Base-by-base conservation (phyloP, 2,329 filamentous ascomycete species). In the Colletotrichum viniferum region DNA sequence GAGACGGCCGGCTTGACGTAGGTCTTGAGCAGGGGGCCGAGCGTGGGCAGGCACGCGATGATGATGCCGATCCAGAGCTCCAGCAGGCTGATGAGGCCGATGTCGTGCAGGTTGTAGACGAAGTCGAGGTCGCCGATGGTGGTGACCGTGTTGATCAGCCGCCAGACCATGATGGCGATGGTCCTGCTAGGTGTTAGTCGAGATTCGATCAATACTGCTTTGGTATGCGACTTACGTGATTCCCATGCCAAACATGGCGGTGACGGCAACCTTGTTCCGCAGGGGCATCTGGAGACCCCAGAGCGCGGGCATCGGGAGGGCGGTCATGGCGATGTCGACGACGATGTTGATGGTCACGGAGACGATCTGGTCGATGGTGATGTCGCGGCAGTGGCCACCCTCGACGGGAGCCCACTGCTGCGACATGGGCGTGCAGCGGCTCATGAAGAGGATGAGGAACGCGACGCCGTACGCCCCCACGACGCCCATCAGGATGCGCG, bases 241-340 rank as follows among this genome's bases (percentile, higher is more conserved):
- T 12, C 83, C 82, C 58, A 84, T 78, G 26, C 81, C 79, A 38
- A 85, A 81, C 77, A 84, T 81, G 43, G 78, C 72, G 28, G 76
- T 81, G 63, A 84, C 78, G 4, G 76, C 81, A 14, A 83, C 55
- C 76, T 84, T 84, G 55, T 84, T 86, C 13, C 82, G 82, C 30
- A 78, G 70, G 1, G 82, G 82, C 83, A 88, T 85, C 67, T 85
- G 82, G 21, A 87, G 79, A 14, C 82, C 81, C 85, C 85, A 87
- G 1, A 87, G 82, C 78, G 85, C 83, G 7, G 85, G 82, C 38
- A 85, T 81, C 4, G 86, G 86, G 12, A 87, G 82, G 48, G 83
- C 81, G 24, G 87, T 79, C 26, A 87, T 80, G 64, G 84, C 82
- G 72, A 81, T 3, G 67, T 83, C 81, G n/a, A 83, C 48, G 36